Conservation (phyloP, 495 filamentous ascomycete species). For the Pseudotulostoma volvatum region DNA sequence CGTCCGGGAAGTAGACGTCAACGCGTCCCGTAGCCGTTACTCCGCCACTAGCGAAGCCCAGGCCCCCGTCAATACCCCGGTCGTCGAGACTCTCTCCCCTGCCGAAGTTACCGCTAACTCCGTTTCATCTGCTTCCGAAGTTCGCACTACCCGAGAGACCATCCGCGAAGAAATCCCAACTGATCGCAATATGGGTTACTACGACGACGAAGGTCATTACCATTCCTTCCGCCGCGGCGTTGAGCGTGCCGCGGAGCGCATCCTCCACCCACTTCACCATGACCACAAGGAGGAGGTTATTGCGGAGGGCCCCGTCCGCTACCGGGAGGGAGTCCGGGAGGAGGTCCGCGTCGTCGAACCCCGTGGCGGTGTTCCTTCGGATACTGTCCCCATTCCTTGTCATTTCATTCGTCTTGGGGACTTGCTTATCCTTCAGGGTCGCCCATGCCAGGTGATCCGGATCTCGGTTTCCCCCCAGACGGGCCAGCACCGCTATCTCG, state of each 20-base stretch:
- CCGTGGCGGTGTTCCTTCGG: slow-evolving; percentile 30
- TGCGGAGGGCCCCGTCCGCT: slow-evolving; percentile 25
- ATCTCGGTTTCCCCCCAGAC: slow-evolving; percentile 97
- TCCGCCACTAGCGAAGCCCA: slow-evolving; percentile 14
- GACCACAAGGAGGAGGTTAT: slow-evolving; percentile 41
- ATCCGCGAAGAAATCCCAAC: slow-evolving; percentile 32
- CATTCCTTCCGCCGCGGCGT: slow-evolving; percentile 85
- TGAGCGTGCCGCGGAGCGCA: slow-evolving; percentile 65
- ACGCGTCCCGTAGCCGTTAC: slow-evolving; percentile 14
- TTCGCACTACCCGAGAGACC: slow-evolving; percentile 22
- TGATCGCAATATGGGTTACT: slow-evolving; percentile 86
- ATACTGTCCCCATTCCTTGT: slow-evolving; percentile 95
- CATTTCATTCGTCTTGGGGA: slow-evolving; percentile 98
- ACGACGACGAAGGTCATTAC: slow-evolving; percentile 95
- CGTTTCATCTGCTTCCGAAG: slow-evolving; percentile 20
- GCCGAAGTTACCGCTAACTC: slow-evolving; percentile 35
- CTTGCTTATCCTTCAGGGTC: slow-evolving; percentile 96
- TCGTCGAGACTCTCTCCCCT: slow-evolving; percentile 16
- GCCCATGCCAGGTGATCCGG: slow-evolving; percentile 98
- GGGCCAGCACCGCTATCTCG: slow-evolving; percentile 97
- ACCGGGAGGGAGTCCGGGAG: slow-evolving; percentile 27
- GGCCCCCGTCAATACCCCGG: slow-evolving; percentile 7
- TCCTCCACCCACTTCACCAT: slow-evolving; percentile 55
- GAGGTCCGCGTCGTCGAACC: slow-evolving; percentile 38
- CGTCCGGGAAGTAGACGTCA: slow-evolving; percentile 4